A percentile compares a stretch with the other conserved stretches of the same genome.
These are phyloP conservation scores for Phaeosphaeria sp. DNA, from an alignment of 2,329 filamentous ascomycete genomes.

Conservation along the genomic window DNA sequence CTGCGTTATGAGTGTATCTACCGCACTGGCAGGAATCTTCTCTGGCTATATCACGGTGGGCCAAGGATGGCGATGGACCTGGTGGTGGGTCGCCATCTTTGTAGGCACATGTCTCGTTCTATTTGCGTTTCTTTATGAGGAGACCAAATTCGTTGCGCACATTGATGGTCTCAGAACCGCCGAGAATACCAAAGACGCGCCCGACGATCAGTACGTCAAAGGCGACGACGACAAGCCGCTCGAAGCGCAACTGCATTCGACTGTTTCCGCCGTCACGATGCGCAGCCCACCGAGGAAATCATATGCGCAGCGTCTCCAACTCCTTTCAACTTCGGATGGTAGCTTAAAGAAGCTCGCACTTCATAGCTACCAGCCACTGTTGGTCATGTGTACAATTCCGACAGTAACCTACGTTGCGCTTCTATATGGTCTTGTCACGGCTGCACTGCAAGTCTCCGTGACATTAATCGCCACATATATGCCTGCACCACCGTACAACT, in stretches of 20 bases:
- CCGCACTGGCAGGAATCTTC: slow-evolving; percentile 49
- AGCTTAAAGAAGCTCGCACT: slow-evolving; percentile 25
- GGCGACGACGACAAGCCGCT: neutral
- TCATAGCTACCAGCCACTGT: slow-evolving; percentile 47
- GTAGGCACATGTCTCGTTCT: slow-evolving; percentile 48
- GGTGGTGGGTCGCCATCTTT: slow-evolving; percentile 56
- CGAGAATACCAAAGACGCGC: neutral
- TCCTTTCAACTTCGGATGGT: slow-evolving; percentile 29
- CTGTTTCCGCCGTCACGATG: neutral
- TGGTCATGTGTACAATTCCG: slow-evolving; percentile 48
- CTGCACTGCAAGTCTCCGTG: neutral
- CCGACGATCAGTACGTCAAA: neutral
- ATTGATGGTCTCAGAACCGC: neutral
- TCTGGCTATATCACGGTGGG: slow-evolving; percentile 51
- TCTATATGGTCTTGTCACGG: neutral
- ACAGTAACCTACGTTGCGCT: slow-evolving; percentile 45
- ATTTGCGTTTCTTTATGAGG: slow-evolving; percentile 56
- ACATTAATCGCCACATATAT: neutral
- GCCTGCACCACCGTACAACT: neutral
- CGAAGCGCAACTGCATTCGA: neutral
- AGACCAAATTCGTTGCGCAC: slow-evolving; percentile 3
- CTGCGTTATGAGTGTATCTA: slow-evolving; percentile 47
- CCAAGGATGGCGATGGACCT: slow-evolving; percentile 61
- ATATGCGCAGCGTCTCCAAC: slow-evolving; percentile 7
- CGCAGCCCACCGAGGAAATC: slow-evolving; percentile 4